Evolutionary conservation across 2,329 filamentous ascomycete species (phyloP).

Genomic region (Fusarium continuum): DNA sequence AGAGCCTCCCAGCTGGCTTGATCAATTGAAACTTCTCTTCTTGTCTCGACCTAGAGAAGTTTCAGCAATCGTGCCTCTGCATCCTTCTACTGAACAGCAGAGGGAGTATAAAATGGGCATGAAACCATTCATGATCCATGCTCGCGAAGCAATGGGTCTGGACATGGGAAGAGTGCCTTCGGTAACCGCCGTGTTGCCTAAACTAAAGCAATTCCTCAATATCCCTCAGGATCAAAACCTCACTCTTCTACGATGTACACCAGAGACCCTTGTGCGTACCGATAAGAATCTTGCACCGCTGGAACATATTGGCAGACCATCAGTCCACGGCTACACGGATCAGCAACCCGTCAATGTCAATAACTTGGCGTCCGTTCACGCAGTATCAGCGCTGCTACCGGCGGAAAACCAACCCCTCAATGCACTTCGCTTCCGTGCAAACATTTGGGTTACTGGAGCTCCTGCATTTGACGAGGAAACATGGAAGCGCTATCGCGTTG

Average conservation of each 20-base stretch:
- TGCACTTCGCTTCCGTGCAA: constrained; percentile 31
- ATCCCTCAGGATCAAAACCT: constrained; percentile 16
- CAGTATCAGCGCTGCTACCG: constrained; percentile 20
- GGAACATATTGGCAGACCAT: constrained; percentile 20
- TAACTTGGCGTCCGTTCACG: constrained; percentile 25
- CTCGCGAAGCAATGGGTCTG: constrained; percentile 17
- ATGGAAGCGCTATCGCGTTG: constrained; percentile 26
- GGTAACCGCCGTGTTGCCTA: constrained; percentile 1
- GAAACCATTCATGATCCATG: constrained; percentile 21
- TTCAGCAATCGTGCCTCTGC: constrained; percentile 2
- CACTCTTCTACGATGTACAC: constrained; percentile 14
- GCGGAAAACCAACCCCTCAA: constrained; percentile 29
- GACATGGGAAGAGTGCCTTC: constrained; percentile 9
- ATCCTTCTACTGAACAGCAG: neutral
- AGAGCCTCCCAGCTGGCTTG: neutral
- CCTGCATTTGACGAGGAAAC: constrained; percentile 28
- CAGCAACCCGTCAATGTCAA: constrained; percentile 35
- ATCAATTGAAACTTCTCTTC: neutral
- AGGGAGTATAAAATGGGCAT: neutral
- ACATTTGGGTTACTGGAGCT: constrained; percentile 29
- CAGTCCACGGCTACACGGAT: constrained; percentile 34
- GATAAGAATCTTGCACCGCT: constrained; percentile 25
- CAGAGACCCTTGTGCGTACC: constrained; percentile 17
- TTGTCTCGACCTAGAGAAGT: neutral
- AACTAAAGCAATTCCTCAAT: constrained; percentile 24